Evolutionary conservation across 1,284 basidiomycete genomes (phyloP).

Genomic region (Rhodotorula sp.): DNA sequence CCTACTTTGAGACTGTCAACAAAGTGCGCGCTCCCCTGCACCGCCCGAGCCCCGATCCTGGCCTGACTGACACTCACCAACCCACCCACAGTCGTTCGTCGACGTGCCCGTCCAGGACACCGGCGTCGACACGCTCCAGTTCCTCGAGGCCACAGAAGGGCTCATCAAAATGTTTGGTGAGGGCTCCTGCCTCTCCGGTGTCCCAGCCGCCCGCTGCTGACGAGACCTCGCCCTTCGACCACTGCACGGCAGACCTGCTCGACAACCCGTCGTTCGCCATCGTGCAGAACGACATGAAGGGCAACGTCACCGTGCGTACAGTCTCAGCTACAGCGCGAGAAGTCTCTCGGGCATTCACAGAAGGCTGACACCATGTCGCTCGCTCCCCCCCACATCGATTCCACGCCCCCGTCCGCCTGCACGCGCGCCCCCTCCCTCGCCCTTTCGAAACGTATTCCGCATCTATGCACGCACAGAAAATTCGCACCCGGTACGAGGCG

Average conservation of each 20-base stretch:
- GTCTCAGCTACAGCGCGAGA: too few relatives aligned
- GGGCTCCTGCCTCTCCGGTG: constrained; percentile 39
- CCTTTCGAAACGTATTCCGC: background rate
- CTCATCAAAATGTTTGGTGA: constrained; percentile 88
- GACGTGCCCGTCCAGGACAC: constrained; percentile 83
- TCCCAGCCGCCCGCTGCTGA: background rate
- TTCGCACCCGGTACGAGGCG: constrained; percentile 72
- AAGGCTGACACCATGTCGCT: too few relatives aligned
- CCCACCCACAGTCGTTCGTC: constrained; percentile 68
- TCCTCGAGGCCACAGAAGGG: constrained; percentile 86
- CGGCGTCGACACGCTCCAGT: constrained; percentile 83
- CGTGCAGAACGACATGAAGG: constrained; percentile 84
- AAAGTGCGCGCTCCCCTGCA: constrained; percentile 56
- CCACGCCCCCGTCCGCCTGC: background rate
- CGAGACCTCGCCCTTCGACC: too few relatives aligned
- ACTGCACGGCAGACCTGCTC: constrained; percentile 66
- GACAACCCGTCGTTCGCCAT: constrained; percentile 80
- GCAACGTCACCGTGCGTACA: constrained; percentile 78
- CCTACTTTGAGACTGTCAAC: constrained; percentile 81
- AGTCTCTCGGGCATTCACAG: too few relatives aligned
- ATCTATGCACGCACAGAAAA: constrained; percentile 64
- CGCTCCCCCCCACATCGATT: background rate
- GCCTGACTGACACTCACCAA: too few relatives aligned
- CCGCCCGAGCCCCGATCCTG: background rate
- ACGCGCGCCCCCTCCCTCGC: background rate